Evolutionary conservation across 2,329 filamentous ascomycete species (phyloP), one percentile per base, ranked within the genome.

Genomic region (Colletotrichum camelliae): DNA sequence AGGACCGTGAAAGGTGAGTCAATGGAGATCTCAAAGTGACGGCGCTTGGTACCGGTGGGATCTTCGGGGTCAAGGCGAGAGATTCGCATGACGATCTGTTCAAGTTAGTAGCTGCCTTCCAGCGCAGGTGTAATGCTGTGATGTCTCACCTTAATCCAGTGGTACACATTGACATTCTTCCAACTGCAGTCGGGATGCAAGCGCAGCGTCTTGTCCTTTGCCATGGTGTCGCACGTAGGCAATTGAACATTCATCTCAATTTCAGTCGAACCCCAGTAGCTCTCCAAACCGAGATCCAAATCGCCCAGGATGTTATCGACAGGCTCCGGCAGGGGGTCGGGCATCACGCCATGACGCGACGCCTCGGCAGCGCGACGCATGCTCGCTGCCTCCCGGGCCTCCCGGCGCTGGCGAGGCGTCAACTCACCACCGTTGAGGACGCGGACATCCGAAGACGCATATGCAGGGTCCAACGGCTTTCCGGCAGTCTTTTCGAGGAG

Each of bases 21-120:
- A 80, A 98, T 98, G 79, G 95, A 98, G 80, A 98, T 98, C 84
- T 98, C 96, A 79, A 98, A 98, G 82, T 98, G 96, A 39, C 96
- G 91, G 77, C 96, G 92, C 81, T 96, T 96, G 77, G 87, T 89
- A 43, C 89, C 90, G 1, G 88, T 88, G 0, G 95, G 93, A 80
- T 98, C 94, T 13, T 93, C 92, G 52, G 93, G 91, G 80, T 98
- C 96, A 16, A 94, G 88, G 80, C 95, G 95, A 35, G 96, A 98
- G 62, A 98, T 93, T 68, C 96, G 94, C 92, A 98, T 95, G 77
- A 98, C 95, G 81, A 98, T 95, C 95, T 96, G 77, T 12, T n/a
- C 6, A 7, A 10, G 15, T 64, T 64, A 39, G 33, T 43, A n/a
- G 43, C 35, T 27, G 18, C 21, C 10, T n/a, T n/a, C 33, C n/a